Conservation (phyloP, 176 grass and related monocot genomes). For the Bothriochloa decipiens region DNA sequence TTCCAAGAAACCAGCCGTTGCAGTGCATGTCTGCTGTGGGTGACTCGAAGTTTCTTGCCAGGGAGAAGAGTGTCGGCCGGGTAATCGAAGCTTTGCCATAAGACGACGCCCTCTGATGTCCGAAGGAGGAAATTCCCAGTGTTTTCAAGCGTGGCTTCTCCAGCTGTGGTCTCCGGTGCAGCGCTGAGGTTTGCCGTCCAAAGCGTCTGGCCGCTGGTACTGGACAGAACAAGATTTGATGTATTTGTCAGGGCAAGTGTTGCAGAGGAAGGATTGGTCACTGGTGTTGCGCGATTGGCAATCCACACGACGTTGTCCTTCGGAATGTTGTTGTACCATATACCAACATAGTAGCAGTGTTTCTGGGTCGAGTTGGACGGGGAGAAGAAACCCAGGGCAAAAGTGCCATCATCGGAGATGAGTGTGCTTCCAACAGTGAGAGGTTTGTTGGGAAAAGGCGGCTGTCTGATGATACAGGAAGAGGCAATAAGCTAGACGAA, state of each 20-base stretch:
- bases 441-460: not conserved
- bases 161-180: not conserved
- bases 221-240: not conserved
- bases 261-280: not conserved
- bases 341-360: not conserved
- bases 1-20: constrained; percentile 9
- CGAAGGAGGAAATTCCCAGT: not conserved
- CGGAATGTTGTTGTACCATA: not conserved
- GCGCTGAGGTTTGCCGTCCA: not conserved
- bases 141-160: constrained; percentile 3
- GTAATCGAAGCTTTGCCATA: constrained; percentile 19
- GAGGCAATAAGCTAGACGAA: not conserved
- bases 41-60: not conserved
- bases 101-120: not conserved
- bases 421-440: not conserved
- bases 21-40: not conserved
- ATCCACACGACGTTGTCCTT: constrained; percentile 18
- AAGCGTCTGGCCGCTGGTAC: not conserved
- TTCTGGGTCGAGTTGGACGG: not conserved
- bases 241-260: not conserved
- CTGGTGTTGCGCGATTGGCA: not conserved
- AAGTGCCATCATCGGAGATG: not conserved
- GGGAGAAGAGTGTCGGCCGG: not conserved
- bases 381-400: constrained; percentile 21
- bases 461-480: not conserved